Conservation (phyloP, 495 filamentous ascomycete genomes). For the Talaromyces stipitatus region DNA sequence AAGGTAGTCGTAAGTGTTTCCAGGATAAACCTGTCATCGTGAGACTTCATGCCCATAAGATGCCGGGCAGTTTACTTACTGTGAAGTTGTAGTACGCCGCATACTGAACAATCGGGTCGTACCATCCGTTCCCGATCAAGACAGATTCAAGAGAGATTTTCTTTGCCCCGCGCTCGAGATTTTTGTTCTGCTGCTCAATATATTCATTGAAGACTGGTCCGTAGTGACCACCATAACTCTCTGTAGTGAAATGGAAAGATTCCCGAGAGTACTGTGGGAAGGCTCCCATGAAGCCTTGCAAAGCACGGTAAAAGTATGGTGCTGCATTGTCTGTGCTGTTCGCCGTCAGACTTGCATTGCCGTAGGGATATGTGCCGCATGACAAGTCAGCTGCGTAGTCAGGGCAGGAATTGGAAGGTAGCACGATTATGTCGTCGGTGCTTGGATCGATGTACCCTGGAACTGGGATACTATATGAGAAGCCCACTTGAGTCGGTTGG, state of each 20-base stretch:
- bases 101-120: slow-evolving; percentile 52
- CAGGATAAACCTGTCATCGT: slow-evolving; percentile 19
- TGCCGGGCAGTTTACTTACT: slow-evolving; percentile 15
- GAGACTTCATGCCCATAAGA: neutral
- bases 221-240: slow-evolving; percentile 53
- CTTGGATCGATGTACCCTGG: slow-evolving; percentile 30
- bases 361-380: slow-evolving; percentile 49
- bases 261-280: slow-evolving; percentile 53
- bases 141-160: slow-evolving; percentile 49
- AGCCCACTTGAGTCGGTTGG: slow-evolving; percentile 51
- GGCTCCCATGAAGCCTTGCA: slow-evolving; percentile 57
- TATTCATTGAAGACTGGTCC: slow-evolving; percentile 44
- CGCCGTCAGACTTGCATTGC: slow-evolving; percentile 41
- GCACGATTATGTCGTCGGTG: slow-evolving; percentile 14
- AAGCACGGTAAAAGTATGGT: slow-evolving; percentile 49
- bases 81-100: slow-evolving; percentile 60
- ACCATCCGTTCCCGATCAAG: slow-evolving; percentile 53
- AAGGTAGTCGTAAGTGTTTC: slow-evolving; percentile 53
- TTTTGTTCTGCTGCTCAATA: slow-evolving; percentile 45
- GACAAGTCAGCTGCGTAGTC: slow-evolving; percentile 39
- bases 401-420: slow-evolving; percentile 44
- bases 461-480: slow-evolving; percentile 52
- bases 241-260: slow-evolving; percentile 46
- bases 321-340: slow-evolving; percentile 48
- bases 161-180: slow-evolving; percentile 38